These are phyloP conservation scores for Sphagnum tenellum DNA, from an alignment of 225 moss, liverwort and hornwort species.

Conservation along the genomic window DNA sequence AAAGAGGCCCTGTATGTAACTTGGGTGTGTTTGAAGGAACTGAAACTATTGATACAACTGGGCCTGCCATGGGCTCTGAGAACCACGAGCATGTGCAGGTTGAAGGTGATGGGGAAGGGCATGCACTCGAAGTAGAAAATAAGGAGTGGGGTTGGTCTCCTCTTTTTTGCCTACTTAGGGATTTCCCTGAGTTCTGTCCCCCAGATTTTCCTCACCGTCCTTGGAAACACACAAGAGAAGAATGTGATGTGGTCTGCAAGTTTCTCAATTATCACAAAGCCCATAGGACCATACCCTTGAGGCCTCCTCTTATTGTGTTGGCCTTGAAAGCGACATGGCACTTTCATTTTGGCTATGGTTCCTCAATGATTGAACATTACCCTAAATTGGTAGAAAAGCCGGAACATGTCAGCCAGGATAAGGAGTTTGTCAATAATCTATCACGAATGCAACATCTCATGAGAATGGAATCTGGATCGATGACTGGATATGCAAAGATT, in stretches of 20 bases:
- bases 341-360: neutral
- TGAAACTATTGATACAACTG: neutral
- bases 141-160: neutral
- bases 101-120: neutral
- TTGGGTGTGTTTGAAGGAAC: too few relatives aligned
- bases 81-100: neutral
- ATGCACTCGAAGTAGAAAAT: neutral
- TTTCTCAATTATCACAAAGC: neutral
- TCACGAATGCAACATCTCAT: neutral
- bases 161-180: neutral
- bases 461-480: neutral
- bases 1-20: too few relatives aligned
- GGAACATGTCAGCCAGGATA: too few relatives aligned
- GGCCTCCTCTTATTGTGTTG: neutral
- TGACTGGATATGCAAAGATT: too few relatives aligned
- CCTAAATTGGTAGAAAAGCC: too few relatives aligned
- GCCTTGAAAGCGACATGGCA: neutral
- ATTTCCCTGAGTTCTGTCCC: neutral
- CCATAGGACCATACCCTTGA: neutral
- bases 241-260: neutral
- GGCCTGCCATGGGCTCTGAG: neutral
- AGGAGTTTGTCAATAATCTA: too few relatives aligned
- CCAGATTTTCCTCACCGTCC: neutral
- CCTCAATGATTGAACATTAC: neutral
- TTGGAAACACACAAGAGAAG: neutral